Percentiles rank a stretch among this genome's conserved stretches.
These are phyloP conservation scores for Haplosporangium gracile DNA, from an alignment of 192 early-diverging fungal species.

Conservation along the genomic window DNA sequence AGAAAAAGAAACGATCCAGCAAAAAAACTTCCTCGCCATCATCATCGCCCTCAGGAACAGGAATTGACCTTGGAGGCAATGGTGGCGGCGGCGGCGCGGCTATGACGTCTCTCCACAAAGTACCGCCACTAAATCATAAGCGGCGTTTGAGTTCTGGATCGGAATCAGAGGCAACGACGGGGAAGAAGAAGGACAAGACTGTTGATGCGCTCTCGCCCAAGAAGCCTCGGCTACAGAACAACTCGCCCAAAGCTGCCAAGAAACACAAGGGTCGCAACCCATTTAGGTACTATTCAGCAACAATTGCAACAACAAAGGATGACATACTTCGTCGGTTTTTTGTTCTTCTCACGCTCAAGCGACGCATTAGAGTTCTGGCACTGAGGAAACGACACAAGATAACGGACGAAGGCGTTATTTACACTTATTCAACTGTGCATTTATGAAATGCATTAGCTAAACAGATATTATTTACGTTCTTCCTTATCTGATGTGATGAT, in stretches of 20 bases:
- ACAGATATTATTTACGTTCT: neutral
- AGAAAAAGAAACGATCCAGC: constrained; percentile 27
- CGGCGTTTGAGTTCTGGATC: constrained; percentile 42
- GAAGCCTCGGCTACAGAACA: constrained; percentile 38
- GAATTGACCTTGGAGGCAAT: neutral
- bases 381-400: neutral
- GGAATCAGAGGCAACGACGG: constrained; percentile 24
- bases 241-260: constrained; percentile 27
- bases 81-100: neutral
- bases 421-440: neutral
- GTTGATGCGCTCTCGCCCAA: constrained; percentile 35
- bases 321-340: neutral
- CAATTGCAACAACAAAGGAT: neutral
- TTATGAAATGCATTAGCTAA: too few species aligned
- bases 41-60: neutral
- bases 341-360: neutral
- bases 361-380: neutral
- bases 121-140: constrained; percentile 23
- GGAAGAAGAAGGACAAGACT: constrained; percentile 29
- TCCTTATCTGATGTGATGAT: neutral
- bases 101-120: neutral
- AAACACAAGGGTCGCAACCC: constrained; percentile 52
- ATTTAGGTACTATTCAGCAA: constrained; percentile 49
- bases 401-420: neutral
- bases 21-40: neutral